A percentile compares a stretch with the other conserved stretches of the same genome.
phyloP scores from a whole-genome alignment of 2,329 filamentous ascomycete genomes.

The Setomelanomma holmii region DNA sequence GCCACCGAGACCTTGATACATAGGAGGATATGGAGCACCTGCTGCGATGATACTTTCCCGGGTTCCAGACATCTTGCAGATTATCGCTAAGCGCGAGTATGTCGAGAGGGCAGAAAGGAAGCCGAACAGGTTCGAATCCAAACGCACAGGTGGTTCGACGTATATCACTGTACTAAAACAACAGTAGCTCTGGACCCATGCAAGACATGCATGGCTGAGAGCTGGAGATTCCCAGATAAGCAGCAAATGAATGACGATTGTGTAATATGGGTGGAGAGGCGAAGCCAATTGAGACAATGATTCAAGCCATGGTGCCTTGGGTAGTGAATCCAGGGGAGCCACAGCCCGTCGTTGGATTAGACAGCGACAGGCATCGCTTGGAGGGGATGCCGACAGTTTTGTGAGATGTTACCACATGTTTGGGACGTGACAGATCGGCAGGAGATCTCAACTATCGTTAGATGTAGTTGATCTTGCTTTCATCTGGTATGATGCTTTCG shows the following conservation, averaged over 20 bases:
- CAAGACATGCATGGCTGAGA: slow-evolving; percentile 25
- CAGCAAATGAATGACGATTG: slow-evolving; percentile 30
- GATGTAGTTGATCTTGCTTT: background rate
- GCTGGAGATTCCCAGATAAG: slow-evolving; percentile 24
- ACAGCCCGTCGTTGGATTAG: slow-evolving; percentile 13
- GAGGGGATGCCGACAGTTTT: slow-evolving; percentile 21
- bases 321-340: slow-evolving; percentile 7
- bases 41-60: slow-evolving; percentile 2
- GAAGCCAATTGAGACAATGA: slow-evolving; percentile 17
- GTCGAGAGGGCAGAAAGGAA: slow-evolving; percentile 8
- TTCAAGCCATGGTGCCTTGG: slow-evolving; percentile 1
- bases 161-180: slow-evolving; percentile 26
- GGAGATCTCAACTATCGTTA: slow-evolving; percentile 1
- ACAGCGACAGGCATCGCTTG: slow-evolving; percentile 14
- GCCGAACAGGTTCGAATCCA: slow-evolving; percentile 11
- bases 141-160: slow-evolving; percentile 10
- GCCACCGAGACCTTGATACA: slow-evolving; percentile 36
- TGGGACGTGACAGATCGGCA: slow-evolving; percentile 1
- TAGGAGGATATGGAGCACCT: slow-evolving; percentile 41
- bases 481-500: background rate
- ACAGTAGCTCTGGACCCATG: slow-evolving; percentile 19
- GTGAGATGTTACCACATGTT: slow-evolving; percentile 6
- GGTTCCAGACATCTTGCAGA: slow-evolving; percentile 15
- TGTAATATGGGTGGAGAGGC: slow-evolving; percentile 11
- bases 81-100: slow-evolving; percentile 5